Evolutionary conservation across 495 filamentous ascomycete genomes (phyloP).

Genomic region (Talaromyces ruber): DNA sequence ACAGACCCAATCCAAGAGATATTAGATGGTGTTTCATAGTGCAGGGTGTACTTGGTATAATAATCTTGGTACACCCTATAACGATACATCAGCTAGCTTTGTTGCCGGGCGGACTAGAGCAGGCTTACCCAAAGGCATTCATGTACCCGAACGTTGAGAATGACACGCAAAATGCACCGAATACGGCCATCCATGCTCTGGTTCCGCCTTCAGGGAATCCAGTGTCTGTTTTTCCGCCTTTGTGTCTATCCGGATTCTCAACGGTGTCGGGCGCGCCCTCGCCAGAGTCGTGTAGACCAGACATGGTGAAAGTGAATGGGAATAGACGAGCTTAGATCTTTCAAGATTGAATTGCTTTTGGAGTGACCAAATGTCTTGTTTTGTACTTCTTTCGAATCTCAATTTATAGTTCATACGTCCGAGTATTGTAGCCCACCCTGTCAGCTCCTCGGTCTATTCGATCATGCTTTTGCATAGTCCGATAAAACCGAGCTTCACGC

Average conservation of each 20-base stretch:
- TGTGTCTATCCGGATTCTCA: not conserved
- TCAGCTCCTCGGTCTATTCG: not conserved
- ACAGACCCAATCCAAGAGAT: slow-evolving; percentile 49
- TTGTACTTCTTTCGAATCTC: not conserved
- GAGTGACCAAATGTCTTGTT: not conserved
- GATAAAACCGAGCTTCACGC: not conserved
- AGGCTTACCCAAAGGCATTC: slow-evolving; percentile 34
- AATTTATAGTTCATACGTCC: not conserved
- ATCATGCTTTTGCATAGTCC: not conserved
- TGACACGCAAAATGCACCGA: slow-evolving; percentile 48
- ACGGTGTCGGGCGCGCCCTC: not conserved
- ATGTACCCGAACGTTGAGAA: slow-evolving; percentile 33
- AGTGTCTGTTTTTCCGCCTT: not conserved
- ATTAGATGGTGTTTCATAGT: slow-evolving; percentile 23
- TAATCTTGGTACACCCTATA: slow-evolving; percentile 7
- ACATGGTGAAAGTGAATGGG: not conserved
- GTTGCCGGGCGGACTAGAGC: slow-evolving; percentile 43
- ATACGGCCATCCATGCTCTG: slow-evolving; percentile 47
- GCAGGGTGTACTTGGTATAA: not conserved
- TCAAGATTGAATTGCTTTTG: not conserved
- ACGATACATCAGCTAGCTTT: slow-evolving; percentile 15
- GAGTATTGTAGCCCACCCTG: not conserved
- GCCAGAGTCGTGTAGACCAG: not conserved
- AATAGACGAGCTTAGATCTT: not conserved
- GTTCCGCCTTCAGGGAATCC: slow-evolving; percentile 44